Evolutionary conservation across 257 asterid genomes (phyloP).

Genomic region (Solanum clarkiae): DNA sequence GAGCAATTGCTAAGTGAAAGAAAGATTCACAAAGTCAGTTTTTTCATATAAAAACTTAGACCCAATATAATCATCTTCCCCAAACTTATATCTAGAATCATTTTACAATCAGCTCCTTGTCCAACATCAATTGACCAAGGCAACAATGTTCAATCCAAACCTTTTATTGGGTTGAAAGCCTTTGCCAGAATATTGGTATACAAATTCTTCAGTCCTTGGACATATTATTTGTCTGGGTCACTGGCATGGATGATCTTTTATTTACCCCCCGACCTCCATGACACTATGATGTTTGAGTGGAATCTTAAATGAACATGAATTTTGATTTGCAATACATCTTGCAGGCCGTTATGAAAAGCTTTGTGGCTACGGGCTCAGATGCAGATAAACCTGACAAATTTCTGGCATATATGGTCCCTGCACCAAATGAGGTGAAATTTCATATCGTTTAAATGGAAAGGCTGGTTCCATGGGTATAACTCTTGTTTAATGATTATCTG

Average conservation of each 20-base stretch:
- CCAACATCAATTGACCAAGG: not conserved
- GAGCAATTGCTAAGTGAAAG: not conserved
- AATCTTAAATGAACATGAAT: not conserved
- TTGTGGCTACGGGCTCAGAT: slow-evolving; percentile 44
- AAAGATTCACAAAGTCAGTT: not conserved
- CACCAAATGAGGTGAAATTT: slow-evolving; percentile 54
- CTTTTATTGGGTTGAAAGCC: not conserved
- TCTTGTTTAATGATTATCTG: not conserved
- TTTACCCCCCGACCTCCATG: not conserved
- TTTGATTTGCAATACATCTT: not conserved
- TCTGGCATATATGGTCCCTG: slow-evolving; percentile 92
- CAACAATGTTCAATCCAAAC: not conserved
- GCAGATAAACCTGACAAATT: slow-evolving; percentile 55
- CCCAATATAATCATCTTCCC: not conserved
- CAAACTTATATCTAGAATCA: not conserved
- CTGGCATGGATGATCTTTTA: not conserved
- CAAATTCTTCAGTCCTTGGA: not conserved
- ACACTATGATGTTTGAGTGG: not conserved
- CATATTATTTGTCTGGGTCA: not conserved
- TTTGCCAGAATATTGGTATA: not conserved
- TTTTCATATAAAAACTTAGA: not conserved
- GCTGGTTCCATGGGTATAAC: not conserved
- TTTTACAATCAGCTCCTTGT: not conserved
- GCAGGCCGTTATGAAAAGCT: slow-evolving; percentile 97
- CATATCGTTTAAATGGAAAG: not conserved